Percentiles rank a stretch among this genome's conserved stretches.
Evolutionary conservation across 148 eudicot species (phyloP).

Genomic region (Bassia scoparia): DNA sequence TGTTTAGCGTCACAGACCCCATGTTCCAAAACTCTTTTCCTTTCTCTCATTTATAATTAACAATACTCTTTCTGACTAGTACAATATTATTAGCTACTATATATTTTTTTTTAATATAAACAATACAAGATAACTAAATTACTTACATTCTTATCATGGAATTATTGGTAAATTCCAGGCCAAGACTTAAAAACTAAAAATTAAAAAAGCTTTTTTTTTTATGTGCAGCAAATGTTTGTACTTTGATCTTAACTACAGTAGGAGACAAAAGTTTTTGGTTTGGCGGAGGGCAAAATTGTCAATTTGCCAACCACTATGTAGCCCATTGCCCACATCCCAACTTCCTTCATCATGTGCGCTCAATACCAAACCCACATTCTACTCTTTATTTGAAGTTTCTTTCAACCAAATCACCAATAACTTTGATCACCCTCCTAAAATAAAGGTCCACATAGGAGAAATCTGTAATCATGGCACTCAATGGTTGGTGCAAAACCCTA

Average conservation of each 20-base stretch:
- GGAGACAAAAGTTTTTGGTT: constrained; percentile 5
- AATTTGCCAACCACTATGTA: not conserved
- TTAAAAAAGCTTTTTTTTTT: not conserved
- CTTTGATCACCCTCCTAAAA: not conserved
- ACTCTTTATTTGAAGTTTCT: not conserved
- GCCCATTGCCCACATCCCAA: not conserved
- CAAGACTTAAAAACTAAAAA: no score
- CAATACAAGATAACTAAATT: not conserved
- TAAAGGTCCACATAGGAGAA: not conserved
- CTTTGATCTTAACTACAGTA: not conserved
- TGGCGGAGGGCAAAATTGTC: not conserved
- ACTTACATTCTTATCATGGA: constrained; percentile 15
- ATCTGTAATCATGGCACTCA: not conserved
- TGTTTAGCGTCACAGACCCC: not conserved
- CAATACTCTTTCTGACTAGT: not conserved
- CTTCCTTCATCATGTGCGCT: constrained; percentile 9
- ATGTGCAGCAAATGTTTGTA: constrained; percentile 20
- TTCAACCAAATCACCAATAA: not conserved
- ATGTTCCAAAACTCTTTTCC: constrained; percentile 1
- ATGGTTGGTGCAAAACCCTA: not conserved
- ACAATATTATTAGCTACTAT: not conserved
- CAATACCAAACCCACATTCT: constrained; percentile 13
- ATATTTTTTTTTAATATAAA: no score
- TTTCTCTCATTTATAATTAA: not conserved
- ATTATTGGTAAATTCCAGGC: not conserved